These are phyloP conservation scores for Rhizomucor miehei DNA, from an alignment of 371 early-diverging fungal species.

Conservation along the genomic window DNA sequence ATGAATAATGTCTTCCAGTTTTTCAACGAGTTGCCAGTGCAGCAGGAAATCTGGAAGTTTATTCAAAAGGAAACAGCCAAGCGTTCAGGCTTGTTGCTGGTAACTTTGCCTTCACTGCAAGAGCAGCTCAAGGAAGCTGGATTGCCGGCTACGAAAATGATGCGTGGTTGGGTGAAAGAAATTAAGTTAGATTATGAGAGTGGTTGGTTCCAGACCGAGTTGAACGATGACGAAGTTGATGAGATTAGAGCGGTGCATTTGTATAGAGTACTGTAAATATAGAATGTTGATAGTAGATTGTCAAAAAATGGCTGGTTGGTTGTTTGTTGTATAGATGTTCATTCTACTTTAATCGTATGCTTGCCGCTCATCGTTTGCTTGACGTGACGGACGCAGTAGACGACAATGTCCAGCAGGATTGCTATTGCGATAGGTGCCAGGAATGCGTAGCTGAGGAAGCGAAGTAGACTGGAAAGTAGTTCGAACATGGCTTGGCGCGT, in stretches of 20 bases:
- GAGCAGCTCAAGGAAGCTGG: constrained; percentile 60
- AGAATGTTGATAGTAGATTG: too few relatives aligned
- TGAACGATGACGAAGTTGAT: constrained; percentile 51
- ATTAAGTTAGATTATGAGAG: constrained; percentile 42
- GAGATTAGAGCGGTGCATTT: constrained; percentile 62
- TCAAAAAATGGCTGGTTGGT: too few relatives aligned
- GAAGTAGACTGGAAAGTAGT: constrained; percentile 4
- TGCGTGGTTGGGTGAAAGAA: constrained; percentile 50
- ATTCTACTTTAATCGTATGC: neutral
- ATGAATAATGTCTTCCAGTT: constrained; percentile 72
- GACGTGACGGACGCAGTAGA: constrained; percentile 10
- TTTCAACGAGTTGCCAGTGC: constrained; percentile 48
- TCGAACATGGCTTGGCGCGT: constrained; percentile 5
- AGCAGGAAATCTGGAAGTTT: constrained; percentile 61
- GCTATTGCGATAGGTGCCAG: constrained; percentile 9
- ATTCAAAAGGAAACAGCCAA: constrained; percentile 47
- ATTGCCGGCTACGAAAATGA: constrained; percentile 34
- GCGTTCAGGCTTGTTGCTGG: constrained; percentile 46
- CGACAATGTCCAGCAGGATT: constrained; percentile 12
- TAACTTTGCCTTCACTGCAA: constrained; percentile 59
- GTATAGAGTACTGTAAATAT: constrained; percentile 51
- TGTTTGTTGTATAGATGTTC: too few relatives aligned
- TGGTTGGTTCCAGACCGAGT: constrained; percentile 38
- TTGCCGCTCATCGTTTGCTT: constrained; percentile 4
- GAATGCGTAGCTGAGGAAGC: constrained; percentile 6